Percentiles rank a stretch among this genome's conserved stretches.
phyloP scores from a whole-genome alignment of 2,329 filamentous ascomycete genomes.

The Exserohilum turcica region DNA sequence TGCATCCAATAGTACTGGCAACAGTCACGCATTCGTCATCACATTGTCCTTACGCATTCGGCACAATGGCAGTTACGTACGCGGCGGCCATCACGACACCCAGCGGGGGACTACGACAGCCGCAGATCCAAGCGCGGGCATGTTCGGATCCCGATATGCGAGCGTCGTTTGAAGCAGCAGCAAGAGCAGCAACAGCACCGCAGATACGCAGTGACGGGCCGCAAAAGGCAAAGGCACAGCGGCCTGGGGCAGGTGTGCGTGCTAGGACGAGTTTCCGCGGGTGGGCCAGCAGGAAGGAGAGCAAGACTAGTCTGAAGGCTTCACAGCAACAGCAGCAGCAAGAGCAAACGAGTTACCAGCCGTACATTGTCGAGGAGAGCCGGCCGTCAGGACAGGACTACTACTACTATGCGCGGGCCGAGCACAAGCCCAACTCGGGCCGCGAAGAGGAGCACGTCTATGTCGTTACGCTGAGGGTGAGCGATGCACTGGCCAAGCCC shows the following conservation, averaged over 20 bases:
- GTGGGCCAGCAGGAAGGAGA: slow-evolving; percentile 17
- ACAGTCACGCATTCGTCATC: not conserved
- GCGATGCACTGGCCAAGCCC: slow-evolving; percentile 44
- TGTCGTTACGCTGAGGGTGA: slow-evolving; percentile 51
- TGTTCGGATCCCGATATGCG: slow-evolving; percentile 17
- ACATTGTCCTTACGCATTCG: not conserved
- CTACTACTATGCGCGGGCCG: slow-evolving; percentile 10
- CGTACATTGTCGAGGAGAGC: slow-evolving; percentile 13
- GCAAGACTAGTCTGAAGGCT: slow-evolving; percentile 2
- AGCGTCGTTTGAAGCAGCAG: slow-evolving; percentile 14
- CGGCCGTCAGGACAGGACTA: slow-evolving; percentile 1
- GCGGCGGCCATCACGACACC: slow-evolving; percentile 29
- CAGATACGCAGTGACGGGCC: not conserved
- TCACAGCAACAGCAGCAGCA: not conserved
- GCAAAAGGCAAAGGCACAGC: slow-evolving; percentile 13
- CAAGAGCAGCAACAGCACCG: slow-evolving; percentile 3
- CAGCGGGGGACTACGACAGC: slow-evolving; percentile 18
- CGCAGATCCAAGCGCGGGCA: slow-evolving; percentile 18
- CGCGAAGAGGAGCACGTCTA: slow-evolving; percentile 47
- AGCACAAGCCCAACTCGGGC: slow-evolving; percentile 42
- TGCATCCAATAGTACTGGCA: not conserved
- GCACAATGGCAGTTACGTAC: slow-evolving; percentile 23
- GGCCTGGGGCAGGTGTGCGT: slow-evolving; percentile 16
- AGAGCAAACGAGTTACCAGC: not conserved
- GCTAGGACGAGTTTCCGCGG: slow-evolving; percentile 24